Evolutionary conservation across 2,329 filamentous ascomycete genomes (phyloP).

Genomic region (Sordariomycetes sp.): DNA sequence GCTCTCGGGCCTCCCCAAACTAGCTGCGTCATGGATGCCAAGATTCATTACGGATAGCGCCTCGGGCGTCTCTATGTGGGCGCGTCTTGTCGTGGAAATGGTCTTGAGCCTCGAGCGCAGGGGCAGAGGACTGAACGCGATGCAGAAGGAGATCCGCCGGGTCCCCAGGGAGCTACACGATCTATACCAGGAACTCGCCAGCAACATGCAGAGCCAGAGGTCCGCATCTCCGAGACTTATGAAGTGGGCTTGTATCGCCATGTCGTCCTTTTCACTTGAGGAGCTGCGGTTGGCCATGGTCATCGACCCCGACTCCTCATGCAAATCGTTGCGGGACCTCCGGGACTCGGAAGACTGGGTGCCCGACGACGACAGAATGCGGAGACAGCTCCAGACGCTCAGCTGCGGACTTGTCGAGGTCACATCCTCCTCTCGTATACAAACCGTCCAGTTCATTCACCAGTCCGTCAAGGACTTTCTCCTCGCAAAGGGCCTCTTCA

Average conservation of each 20-base stretch:
- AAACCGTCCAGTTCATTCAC: slow-evolving; percentile 18
- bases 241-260: slow-evolving; percentile 19
- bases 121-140: slow-evolving; percentile 6
- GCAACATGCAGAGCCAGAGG: slow-evolving; percentile 6
- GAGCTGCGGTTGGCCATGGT: slow-evolving; percentile 18
- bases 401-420: slow-evolving; percentile 16
- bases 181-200: slow-evolving; percentile 13
- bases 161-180: slow-evolving; percentile 12
- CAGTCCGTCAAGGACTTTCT: slow-evolving; percentile 20
- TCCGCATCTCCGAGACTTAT: slow-evolving; percentile 12
- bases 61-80: slow-evolving; percentile 22
- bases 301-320: slow-evolving; percentile 9
- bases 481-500: slow-evolving; percentile 10
- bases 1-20: slow-evolving; percentile 6
- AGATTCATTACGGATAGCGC: slow-evolving; percentile 12
- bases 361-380: not conserved
- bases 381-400: slow-evolving; percentile 10
- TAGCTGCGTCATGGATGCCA: not conserved
- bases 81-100: slow-evolving; percentile 13
- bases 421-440: not conserved
- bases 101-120: slow-evolving; percentile 8
- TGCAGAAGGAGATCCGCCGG: slow-evolving; percentile 10
- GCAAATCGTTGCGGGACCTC: slow-evolving; percentile 10
- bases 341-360: slow-evolving; percentile 9
- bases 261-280: slow-evolving; percentile 10